Evolutionary conservation across 352 stramenopile species (phyloP).

Genomic region (Elongisporangium anandrum): DNA sequence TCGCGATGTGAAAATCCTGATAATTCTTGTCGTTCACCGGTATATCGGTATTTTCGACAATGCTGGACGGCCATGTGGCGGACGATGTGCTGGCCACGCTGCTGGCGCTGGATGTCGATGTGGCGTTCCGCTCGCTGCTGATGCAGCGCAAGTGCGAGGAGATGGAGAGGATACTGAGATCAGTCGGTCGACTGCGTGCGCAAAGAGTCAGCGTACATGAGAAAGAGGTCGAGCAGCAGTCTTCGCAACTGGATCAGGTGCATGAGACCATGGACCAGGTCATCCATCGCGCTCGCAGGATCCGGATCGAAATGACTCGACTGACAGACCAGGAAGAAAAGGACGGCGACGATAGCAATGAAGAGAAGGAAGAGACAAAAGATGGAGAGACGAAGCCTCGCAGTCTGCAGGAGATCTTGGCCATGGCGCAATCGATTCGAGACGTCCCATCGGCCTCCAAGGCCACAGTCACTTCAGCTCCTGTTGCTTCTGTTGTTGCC

Average conservation of each 20-base stretch:
- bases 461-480: background rate
- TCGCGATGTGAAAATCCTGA: background rate
- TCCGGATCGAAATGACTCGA: slow-evolving; percentile 22
- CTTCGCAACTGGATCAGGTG: slow-evolving; percentile 24
- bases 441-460: background rate
- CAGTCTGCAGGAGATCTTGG: slow-evolving; percentile 15
- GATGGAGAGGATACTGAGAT: slow-evolving; percentile 21
- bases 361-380: background rate
- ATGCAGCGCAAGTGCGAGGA: slow-evolving; percentile 33
- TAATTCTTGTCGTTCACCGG: background rate
- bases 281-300: slow-evolving; percentile 40
- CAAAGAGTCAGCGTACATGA: background rate
- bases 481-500: background rate
- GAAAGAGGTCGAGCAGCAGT: slow-evolving; percentile 7
- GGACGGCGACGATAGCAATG: slow-evolving; percentile 1
- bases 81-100: slow-evolving; percentile 9
- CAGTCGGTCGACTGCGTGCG: slow-evolving; percentile 9
- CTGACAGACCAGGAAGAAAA: slow-evolving; percentile 6
- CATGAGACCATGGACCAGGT: slow-evolving; percentile 37
- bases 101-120: slow-evolving; percentile 22
- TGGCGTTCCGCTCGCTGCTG: slow-evolving; percentile 22
- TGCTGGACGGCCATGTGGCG: background rate
- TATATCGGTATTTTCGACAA: background rate
- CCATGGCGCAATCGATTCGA: slow-evolving; percentile 15
- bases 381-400: slow-evolving; percentile 3